These are phyloP conservation scores for Lactifluus volemus DNA, from an alignment of 768 basidiomycete genomes.

Conservation along the genomic window DNA sequence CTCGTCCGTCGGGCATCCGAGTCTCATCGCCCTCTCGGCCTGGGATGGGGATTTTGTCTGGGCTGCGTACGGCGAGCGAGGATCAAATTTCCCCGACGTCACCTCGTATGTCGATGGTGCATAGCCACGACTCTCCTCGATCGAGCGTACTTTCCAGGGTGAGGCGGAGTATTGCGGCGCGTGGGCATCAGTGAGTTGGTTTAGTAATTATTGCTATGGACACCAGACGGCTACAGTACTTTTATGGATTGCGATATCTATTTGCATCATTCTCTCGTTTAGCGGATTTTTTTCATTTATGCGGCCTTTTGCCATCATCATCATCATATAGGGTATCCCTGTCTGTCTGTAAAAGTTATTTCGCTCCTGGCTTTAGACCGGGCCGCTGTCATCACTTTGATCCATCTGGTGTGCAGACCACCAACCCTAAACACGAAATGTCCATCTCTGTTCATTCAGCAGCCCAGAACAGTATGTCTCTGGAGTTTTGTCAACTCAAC, in stretches of 20 bases:
- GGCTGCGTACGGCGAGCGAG: not conserved
- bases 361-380: not conserved
- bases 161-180: constrained; percentile 1
- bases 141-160: constrained; percentile 5
- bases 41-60: not conserved
- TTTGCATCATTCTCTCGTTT: not conserved
- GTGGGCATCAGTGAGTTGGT: not conserved
- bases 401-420: not conserved
- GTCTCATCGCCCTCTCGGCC: not conserved
- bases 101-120: not conserved
- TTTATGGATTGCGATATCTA: constrained; percentile 2
- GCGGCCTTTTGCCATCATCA: not conserved
- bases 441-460: constrained; percentile 50
- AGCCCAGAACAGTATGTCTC: constrained; percentile 52
- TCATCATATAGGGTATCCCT: not conserved
- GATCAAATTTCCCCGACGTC: not conserved
- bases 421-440: not conserved
- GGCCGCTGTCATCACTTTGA: constrained; percentile 3
- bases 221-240: not conserved
- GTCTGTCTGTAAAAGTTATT: not conserved
- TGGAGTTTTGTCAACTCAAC: not conserved
- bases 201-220: not conserved
- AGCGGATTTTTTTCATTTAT: not conserved
- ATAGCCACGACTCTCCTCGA: not conserved
- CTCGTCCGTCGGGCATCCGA: constrained; percentile 3